Conservation (phyloP, 805 yeast genomes). For the Ogataea thermomethanolica region DNA sequence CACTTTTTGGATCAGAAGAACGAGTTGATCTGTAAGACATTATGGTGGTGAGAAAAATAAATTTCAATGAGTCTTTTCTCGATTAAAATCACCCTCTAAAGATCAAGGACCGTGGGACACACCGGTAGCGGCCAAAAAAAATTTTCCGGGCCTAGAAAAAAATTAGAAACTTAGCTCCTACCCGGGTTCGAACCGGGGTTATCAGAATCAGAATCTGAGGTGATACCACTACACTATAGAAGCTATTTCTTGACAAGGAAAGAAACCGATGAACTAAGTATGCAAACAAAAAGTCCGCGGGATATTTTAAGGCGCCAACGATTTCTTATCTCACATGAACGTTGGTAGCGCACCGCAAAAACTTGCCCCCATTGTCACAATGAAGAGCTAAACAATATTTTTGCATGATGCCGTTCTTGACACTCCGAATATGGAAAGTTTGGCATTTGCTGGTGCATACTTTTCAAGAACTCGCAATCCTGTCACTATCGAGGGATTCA, state of each 20-base stretch:
- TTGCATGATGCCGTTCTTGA: slow-evolving; percentile 10
- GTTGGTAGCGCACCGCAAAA: neutral
- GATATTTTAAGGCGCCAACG: neutral
- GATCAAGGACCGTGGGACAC: neutral
- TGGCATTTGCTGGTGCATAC: slow-evolving; percentile 1
- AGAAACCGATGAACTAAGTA: neutral
- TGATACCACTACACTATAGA: slow-evolving; percentile 36
- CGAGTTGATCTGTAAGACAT: slow-evolving; percentile 81
- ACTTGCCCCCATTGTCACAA: neutral
- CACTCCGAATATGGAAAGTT: slow-evolving; percentile 2
- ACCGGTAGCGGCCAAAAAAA: neutral
- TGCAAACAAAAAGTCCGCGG: neutral
- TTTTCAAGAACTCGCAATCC: neutral
- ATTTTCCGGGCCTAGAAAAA: neutral
- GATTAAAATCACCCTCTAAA: neutral
- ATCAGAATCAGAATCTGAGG: slow-evolving; percentile 36
- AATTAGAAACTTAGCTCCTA: slow-evolving; percentile 27
- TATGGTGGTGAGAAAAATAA: slow-evolving; percentile 29
- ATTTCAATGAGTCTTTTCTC: neutral
- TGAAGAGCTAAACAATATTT: neutral
- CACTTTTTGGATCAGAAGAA: slow-evolving; percentile 45
- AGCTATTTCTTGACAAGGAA: slow-evolving; percentile 12
- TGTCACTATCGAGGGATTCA: neutral
- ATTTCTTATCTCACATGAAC: neutral
- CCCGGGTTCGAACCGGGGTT: slow-evolving; percentile 39